Base-by-base conservation (phyloP, 768 basidiomycete genomes). In the Suillus variegatus region DNA sequence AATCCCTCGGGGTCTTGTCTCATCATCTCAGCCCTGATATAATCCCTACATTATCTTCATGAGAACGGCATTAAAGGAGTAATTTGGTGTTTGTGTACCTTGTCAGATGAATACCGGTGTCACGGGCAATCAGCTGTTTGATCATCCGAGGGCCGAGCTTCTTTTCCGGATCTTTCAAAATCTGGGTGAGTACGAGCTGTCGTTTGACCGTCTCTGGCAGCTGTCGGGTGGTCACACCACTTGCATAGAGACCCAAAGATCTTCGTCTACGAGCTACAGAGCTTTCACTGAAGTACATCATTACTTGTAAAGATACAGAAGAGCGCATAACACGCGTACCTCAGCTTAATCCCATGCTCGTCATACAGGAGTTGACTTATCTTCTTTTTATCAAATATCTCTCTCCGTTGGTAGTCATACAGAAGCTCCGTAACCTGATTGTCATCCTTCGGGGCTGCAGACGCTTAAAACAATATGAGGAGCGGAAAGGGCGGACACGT, bases 111-210 rank as follows among this genome's bases (percentile, higher is more conserved):
- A 76, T 61, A 65, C 80, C 72, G 1, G 73, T 74, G 20, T 76
- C 73, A 58, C 66, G 52, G 41, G 75, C 70, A 43, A 81, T 75
- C 4, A 67, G 63, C 38, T 75, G 67, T 64, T 78, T 77, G 35
- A 79, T 68, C 41, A 68, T 69, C 18, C 65, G 57, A 14, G 74
- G 69, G 13, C 79, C 79, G 1, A 67, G 68, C 51, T 68, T 71
- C 38, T 75, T 72, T 32, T 63, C 68, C 1, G 75, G 72, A 60
- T 80, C 79, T 55, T 75, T 77, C 13, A 69, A 69, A 73, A 81
- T 74, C 67, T 79, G 76, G 44, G 76, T 74, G 8, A 76, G 54
- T 20, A 81, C 70, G 16, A 80, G 72, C 44, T 79, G 75, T 4
- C 72, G 64, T 63, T 78, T 80, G 4, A 70, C 69, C 2, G 60